Evolutionary conservation across 805 yeast genomes (phyloP), one percentile per base, ranked within the genome.

Genomic region (Kodamaea kaohsiungensis): DNA sequence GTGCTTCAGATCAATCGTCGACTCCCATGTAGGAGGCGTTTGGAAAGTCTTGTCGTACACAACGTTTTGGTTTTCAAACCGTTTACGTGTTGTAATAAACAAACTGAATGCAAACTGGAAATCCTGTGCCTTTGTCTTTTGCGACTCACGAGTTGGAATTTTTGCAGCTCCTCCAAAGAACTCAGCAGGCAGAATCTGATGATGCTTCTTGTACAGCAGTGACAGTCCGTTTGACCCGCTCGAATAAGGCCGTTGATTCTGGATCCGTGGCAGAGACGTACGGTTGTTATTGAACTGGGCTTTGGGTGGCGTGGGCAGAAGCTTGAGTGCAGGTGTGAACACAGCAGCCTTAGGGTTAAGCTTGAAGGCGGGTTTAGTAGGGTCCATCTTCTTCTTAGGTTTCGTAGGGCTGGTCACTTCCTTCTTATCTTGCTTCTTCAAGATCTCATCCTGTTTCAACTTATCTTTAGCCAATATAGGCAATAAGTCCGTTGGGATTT

Each of bases 21-120:
- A 71, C 18, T 78, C 76, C 96, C 96, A 89, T 0, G 92, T 86
- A 50, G 96, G 96, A 8, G 89, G 86, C 0, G 93, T 86, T 42
- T 77, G 76, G 66, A 81, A 89, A 6, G 95, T 85, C 61, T 76
- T 83, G 59, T 86, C 91, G 56, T 86, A 74, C 3, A 61, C 58
- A 7, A 68, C 60, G 12, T 71, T 67, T 3, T 64, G 54, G 1
- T 58, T 45, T 40, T 69, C 71, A 50, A 62, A 64, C 55, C 56
- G 67, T 60, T 56, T 68, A 53, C 77, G 77, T 3, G 83, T 75
- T 25, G 80, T 77, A 15, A 75, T 58, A 56, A 87, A 81, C 59
- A 86, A 70, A 64, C 79, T 84, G 69, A 86, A 86, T 45, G 77
- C 67, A 25, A 61, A 61, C 46, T 66, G 69, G 52, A 85, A 77